Evolutionary conservation across 176 grass and related monocot genomes (phyloP).

Genomic region (Rhynchospora breviuscula): DNA sequence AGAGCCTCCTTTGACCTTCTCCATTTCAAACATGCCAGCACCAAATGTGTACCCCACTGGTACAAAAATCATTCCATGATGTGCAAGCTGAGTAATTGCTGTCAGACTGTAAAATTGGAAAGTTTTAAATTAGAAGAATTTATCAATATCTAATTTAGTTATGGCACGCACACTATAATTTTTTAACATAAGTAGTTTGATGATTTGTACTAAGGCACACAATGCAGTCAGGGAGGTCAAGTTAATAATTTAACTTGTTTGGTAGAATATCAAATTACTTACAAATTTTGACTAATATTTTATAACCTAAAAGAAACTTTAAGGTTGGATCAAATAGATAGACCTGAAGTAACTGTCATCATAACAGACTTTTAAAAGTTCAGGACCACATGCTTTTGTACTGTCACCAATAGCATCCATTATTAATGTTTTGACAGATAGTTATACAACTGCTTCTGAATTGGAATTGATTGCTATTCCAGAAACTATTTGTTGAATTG

Average conservation of each 20-base stretch:
- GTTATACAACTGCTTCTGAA: background rate
- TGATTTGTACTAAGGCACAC: background rate
- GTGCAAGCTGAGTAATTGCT: slow-evolving; percentile 58
- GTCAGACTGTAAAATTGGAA: slow-evolving; percentile 38
- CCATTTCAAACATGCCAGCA: slow-evolving; percentile 67
- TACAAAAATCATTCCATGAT: slow-evolving; percentile 79
- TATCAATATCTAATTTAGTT: background rate
- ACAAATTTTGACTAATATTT: background rate
- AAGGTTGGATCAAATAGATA: background rate
- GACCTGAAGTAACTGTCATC: background rate
- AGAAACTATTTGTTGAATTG: background rate
- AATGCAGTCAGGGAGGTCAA: background rate
- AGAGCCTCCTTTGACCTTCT: slow-evolving; percentile 50
- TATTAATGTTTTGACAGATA: background rate
- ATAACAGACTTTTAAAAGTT: background rate
- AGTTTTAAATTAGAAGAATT: background rate
- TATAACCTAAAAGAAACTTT: background rate
- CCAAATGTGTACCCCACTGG: slow-evolving; percentile 79
- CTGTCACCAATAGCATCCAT: background rate
- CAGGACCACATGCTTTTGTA: background rate
- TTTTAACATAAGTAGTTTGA: background rate
- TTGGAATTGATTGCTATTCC: background rate
- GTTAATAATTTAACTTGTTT: background rate
- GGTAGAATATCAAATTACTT: background rate
- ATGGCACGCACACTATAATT: background rate